A percentile compares a stretch with the other conserved stretches of the same genome.
phyloP scores from a whole-genome alignment of 2,329 filamentous ascomycete genomes.

The Calonectria hongkongensis region DNA sequence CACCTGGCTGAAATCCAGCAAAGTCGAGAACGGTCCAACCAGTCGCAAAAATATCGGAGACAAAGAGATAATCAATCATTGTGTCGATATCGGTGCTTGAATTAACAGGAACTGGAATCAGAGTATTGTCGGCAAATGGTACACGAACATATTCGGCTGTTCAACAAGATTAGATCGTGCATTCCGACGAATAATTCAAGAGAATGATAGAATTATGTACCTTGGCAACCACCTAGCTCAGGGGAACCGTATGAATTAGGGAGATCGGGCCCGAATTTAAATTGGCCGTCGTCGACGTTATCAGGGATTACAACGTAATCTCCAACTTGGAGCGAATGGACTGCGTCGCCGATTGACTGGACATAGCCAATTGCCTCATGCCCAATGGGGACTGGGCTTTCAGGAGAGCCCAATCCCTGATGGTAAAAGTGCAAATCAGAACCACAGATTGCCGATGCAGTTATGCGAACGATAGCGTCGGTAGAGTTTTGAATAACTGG shows the following conservation, averaged over 20 bases:
- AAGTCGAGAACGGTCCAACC: neutral
- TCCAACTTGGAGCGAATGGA: neutral
- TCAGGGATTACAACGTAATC: neutral
- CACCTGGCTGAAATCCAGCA: neutral
- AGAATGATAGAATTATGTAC: too few species aligned
- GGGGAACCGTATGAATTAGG: too few species aligned
- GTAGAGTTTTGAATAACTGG: neutral
- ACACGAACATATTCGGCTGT: neutral
- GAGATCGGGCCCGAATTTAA: neutral
- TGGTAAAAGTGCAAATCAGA: neutral
- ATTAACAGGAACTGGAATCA: neutral
- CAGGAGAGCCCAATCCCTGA: neutral
- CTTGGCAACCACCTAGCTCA: too few species aligned
- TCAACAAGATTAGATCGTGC: too few species aligned
- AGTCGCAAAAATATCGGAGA: neutral
- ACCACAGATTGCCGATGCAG: neutral
- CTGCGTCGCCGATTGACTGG: neutral
- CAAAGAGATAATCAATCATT: conserved; percentile 1
- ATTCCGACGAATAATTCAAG: too few species aligned
- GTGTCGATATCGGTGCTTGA: neutral
- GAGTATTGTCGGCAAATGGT: neutral
- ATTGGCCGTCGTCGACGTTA: neutral
- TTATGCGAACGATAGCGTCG: neutral
- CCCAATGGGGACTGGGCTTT: neutral
- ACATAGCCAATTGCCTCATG: neutral